Evolutionary conservation across 805 yeast species (phyloP).

Genomic region (Lipomyces starkeyi): DNA sequence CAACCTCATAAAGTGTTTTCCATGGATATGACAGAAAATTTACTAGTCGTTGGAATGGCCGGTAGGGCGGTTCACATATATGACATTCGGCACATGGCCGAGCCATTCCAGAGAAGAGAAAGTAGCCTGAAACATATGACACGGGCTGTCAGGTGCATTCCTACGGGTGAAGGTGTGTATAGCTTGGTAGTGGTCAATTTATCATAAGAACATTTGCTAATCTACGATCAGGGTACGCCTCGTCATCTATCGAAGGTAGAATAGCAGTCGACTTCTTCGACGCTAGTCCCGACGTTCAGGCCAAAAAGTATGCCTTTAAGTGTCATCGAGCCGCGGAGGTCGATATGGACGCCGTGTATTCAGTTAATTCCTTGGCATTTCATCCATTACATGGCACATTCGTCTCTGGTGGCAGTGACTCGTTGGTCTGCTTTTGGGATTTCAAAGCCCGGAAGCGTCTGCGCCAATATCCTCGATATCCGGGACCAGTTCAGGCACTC

Average conservation of each 20-base stretch:
- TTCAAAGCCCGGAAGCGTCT: constrained; percentile 53
- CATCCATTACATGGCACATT: constrained; percentile 50
- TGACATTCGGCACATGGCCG: constrained; percentile 56
- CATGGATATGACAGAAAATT: constrained; percentile 59
- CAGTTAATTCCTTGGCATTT: constrained; percentile 58
- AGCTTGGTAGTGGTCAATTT: neutral
- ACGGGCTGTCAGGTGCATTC: constrained; percentile 60
- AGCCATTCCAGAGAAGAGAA: constrained; percentile 60
- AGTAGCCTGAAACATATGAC: constrained; percentile 73
- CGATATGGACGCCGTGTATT: constrained; percentile 56
- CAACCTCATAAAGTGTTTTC: constrained; percentile 61
- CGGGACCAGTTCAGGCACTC: constrained; percentile 52
- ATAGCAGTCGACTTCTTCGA: constrained; percentile 75
- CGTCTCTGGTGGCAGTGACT: constrained; percentile 62
- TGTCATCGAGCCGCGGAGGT: constrained; percentile 65
- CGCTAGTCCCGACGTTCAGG: constrained; percentile 51
- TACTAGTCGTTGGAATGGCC: constrained; percentile 61
- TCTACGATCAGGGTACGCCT: constrained; percentile 48
- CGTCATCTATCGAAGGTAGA: constrained; percentile 80
- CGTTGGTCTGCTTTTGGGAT: constrained; percentile 59
- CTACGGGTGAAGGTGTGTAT: constrained; percentile 58
- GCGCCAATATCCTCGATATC: constrained; percentile 49
- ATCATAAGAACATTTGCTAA: neutral
- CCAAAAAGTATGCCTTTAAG: constrained; percentile 73
- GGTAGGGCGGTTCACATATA: constrained; percentile 61